Percentiles rank a stretch among this genome's conserved stretches.
phyloP scores from a whole-genome alignment of 2,329 filamentous ascomycete species.

The Cladosporium sp. region DNA sequence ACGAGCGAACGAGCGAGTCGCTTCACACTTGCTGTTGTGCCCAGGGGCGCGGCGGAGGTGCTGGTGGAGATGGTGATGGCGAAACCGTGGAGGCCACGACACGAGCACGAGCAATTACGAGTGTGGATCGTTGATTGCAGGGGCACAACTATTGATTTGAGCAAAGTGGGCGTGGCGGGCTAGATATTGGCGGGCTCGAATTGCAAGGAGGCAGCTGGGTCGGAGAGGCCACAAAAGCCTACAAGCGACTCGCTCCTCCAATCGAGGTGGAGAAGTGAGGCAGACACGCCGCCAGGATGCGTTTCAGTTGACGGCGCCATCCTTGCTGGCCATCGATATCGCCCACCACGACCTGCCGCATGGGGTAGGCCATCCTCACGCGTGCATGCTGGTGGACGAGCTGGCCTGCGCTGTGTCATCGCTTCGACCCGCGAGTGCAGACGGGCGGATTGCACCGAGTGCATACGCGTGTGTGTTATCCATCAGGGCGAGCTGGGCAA shows the following conservation, averaged over 20 bases:
- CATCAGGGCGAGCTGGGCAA: neutral
- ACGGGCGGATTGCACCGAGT: too few species aligned
- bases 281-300: conserved; percentile 1
- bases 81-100: neutral
- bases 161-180: conserved; percentile 2
- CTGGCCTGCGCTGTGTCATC: neutral
- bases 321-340: conserved; percentile 1
- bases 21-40: conserved; percentile 1
- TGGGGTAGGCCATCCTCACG: conserved; percentile 1
- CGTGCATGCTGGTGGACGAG: neutral
- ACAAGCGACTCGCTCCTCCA: neutral
- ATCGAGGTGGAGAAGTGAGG: neutral
- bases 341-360: conserved; percentile 1
- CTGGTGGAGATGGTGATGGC: neutral
- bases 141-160: conserved; percentile 7
- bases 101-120: neutral
- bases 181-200: conserved; percentile 4
- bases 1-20: conserved; percentile 2
- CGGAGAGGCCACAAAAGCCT: neutral
- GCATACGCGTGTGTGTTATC: too few species aligned
- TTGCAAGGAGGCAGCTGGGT: conserved; percentile 1
- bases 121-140: conserved; percentile 10
- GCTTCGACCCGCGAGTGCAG: neutral
- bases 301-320: conserved; percentile 6
- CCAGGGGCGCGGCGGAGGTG: neutral